Evolutionary conservation across 176 grass and related monocot genomes (phyloP), one percentile per base, ranked within the genome.

Genomic region (Carex parvula): DNA sequence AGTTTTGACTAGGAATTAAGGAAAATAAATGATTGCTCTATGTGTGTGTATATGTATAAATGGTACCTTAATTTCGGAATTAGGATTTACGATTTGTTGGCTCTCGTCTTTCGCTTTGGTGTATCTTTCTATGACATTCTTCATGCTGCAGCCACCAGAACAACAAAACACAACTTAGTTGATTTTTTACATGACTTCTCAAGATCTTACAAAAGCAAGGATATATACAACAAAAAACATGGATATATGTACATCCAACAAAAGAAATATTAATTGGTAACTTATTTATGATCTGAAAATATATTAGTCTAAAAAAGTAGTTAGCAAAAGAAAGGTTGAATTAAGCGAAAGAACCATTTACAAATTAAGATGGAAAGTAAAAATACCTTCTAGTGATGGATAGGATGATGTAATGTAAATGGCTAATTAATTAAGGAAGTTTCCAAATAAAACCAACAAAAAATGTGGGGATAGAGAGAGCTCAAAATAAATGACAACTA

Each of bases 91-190:
- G 9, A 87, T 68, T 14, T 67, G 81, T 33, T 91, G 82, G 9
- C 91, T 35, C 79, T 93, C 86, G 22, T 94, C 91, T 75, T 91
- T 93, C 0, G 83, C 79, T 85, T 88, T 87, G 26, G 63, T 69
- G 53, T 98, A 98, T 86, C 92, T 88, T 69, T 95, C 92, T 77
- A 93, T 91, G 61, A 98, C 86, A 16, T 89, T 92, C 86, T 88
- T 92, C 84, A 97, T 86, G 81, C 92, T 97, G 62, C 33, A 35
- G 33, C 12, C 55, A 42, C 9, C 37, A 70, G 37, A 70, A 1
- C 20, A 70, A 70, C 1, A 70, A 70, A 70, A 18, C 68, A 44
- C 8, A 70, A 20, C 26, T 70, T n/a, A 3, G 9, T 70, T 18
- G 6, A 35, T 10, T 11, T 64, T 29, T 12, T 29, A 21, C 29